Evolutionary conservation across 176 grass and related monocot species (phyloP).

Genomic region (Bromus sterilis): DNA sequence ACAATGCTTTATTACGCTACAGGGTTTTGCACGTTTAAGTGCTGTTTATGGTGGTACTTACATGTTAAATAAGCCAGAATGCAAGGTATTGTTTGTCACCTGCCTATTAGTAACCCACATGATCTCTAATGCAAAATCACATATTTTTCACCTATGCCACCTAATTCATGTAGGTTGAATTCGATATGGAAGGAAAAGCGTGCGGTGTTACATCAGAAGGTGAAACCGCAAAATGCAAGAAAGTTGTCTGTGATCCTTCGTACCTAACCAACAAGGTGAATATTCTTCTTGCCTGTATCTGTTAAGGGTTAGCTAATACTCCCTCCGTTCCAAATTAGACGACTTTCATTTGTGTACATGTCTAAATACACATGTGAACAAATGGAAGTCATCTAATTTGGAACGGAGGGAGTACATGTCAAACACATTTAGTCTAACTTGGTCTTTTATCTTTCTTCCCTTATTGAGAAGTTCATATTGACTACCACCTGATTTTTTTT

Average conservation of each 20-base stretch:
- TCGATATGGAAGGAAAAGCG: constrained; percentile 87
- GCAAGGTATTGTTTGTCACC: constrained; percentile 58
- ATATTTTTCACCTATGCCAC: constrained; percentile 4
- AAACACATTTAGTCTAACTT: background rate
- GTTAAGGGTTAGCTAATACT: too few relatives aligned
- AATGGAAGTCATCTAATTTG: too few relatives aligned
- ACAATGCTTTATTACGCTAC: background rate
- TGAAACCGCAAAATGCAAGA: constrained; percentile 94
- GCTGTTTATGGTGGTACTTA: constrained; percentile 99
- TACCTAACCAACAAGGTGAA: constrained; percentile 90
- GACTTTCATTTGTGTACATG: too few relatives aligned
- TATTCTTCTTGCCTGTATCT: background rate
- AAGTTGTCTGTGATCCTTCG: constrained; percentile 90
- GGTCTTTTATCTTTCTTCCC: background rate
- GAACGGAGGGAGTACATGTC: background rate
- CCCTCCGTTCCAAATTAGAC: too few relatives aligned
- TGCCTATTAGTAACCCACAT: background rate
- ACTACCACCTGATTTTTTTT: too few relatives aligned
- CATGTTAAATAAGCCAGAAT: constrained; percentile 95
- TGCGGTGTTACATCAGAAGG: constrained; percentile 95
- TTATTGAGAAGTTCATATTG: constrained; percentile 20
- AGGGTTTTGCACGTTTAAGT: constrained; percentile 95
- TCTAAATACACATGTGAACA: too few relatives aligned
- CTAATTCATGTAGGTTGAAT: constrained; percentile 61
- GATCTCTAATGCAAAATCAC: background rate